phyloP scores from a whole-genome alignment of 2,329 filamentous ascomycete species.

The Capronia epimyces region DNA sequence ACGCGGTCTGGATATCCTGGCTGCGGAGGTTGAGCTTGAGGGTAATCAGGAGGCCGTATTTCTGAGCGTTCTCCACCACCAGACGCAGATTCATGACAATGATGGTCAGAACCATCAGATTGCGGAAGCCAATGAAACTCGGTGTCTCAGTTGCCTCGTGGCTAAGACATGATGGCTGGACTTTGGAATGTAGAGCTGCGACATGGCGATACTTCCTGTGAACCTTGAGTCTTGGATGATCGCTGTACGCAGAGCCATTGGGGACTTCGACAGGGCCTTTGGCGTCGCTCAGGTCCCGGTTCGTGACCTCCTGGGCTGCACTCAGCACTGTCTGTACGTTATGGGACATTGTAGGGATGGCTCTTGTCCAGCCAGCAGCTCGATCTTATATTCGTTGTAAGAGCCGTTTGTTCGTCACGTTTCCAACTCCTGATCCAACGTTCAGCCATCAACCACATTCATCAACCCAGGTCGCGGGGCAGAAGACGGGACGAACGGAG shows the following conservation, averaged over 20 bases:
- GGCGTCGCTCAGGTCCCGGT: conserved; percentile 9
- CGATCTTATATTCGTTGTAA: not conserved
- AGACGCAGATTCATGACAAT: conserved; percentile 88
- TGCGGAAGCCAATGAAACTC: conserved; percentile 89
- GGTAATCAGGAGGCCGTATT: conserved; percentile 95
- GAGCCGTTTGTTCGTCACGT: not conserved
- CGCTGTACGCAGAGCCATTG: not conserved
- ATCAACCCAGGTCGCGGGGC: not conserved
- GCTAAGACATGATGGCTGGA: conserved; percentile 74
- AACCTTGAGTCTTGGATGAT: conserved; percentile 12
- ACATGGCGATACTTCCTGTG: conserved; percentile 78
- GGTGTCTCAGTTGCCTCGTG: conserved; percentile 69
- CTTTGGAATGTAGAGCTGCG: conserved; percentile 71
- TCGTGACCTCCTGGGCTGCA: conserved; percentile 19
- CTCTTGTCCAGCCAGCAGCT: not conserved
- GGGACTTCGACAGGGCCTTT: conserved; percentile 17
- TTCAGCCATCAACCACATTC: conserved; percentile 12
- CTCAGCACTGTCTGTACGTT: conserved; percentile 20
- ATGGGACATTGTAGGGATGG: conserved; percentile 15
- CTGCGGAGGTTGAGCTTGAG: conserved; percentile 77
- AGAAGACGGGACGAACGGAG: not conserved
- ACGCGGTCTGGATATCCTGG: conserved; percentile 69
- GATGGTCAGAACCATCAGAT: conserved; percentile 90
- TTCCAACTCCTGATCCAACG: not conserved
- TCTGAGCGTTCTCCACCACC: conserved; percentile 74